Evolutionary conservation across 164 flowering plant genomes (phyloP).

Genomic region (Nelumbo lutea): DNA sequence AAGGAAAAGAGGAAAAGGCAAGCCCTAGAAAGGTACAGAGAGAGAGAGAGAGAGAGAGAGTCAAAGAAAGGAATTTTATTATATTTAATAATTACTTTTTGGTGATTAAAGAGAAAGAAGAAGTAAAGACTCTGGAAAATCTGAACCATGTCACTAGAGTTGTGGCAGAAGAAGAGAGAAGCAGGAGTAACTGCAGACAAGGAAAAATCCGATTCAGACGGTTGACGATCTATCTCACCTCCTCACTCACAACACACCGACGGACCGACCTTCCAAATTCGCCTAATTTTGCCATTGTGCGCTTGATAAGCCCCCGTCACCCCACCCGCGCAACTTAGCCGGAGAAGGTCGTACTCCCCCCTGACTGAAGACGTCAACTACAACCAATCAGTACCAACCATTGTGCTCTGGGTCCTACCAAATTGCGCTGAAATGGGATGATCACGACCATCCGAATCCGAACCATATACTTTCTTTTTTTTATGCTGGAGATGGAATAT

Average conservation of each 20-base stretch:
- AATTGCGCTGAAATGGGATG: too few relatives aligned
- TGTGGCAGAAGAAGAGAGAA: constrained; percentile 10
- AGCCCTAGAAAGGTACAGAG: constrained; percentile 4
- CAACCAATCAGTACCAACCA: too few relatives aligned
- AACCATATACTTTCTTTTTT: too few relatives aligned
- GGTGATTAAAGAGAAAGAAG: neutral
- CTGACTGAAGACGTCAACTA: too few relatives aligned
- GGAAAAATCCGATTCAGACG: constrained; percentile 28
- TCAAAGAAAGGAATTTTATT: constrained; percentile 32
- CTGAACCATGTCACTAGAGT: neutral
- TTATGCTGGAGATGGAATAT: too few relatives aligned
- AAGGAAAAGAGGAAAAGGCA: neutral
- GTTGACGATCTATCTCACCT: constrained; percentile 14
- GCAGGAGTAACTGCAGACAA: neutral
- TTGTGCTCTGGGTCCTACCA: too few relatives aligned
- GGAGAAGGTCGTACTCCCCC: too few relatives aligned
- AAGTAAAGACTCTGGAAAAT: neutral
- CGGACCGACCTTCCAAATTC: neutral
- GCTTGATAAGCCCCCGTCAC: too few relatives aligned
- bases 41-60: constrained; percentile 18
- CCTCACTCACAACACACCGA: too few relatives aligned
- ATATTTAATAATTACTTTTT: neutral
- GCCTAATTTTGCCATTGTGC: too few relatives aligned
- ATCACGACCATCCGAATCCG: too few relatives aligned
- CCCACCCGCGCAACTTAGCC: too few relatives aligned